Base-by-base conservation (phyloP, 2,329 filamentous ascomycete genomes). In the Metarhizium anisopliae region DNA sequence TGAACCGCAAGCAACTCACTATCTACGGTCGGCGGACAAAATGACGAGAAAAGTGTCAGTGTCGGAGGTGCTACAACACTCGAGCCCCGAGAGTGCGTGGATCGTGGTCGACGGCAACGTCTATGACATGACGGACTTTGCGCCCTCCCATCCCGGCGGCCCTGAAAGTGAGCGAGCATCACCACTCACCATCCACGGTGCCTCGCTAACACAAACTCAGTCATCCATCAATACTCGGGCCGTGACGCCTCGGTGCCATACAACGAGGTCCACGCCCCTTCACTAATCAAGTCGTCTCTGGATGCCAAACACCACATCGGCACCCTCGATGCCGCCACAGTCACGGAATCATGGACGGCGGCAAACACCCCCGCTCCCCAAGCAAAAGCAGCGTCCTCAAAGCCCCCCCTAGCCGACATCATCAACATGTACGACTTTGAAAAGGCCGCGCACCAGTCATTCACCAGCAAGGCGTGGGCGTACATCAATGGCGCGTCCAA, bases 61-160 rank as follows among this genome's bases (percentile, higher is more conserved):
- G 6, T 36, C 32, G 2, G 50, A 51, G 25, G 11, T 51, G 18
- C n/a, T 20, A 6, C 10, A 38, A 0, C 50, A 51, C 32, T 18
- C 16, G 13, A 38, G 14, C 5, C n/a, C 32, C 14, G 68, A 74
- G 14, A 76, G 83, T 62, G 74, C 79, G 62, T 89, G 85, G 86
- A 78, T 88, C 58, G 83, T 86, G 25, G 78, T 89, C n/a, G 79
- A 87, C 62, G 78, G 78, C 42, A 74, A 78, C 56, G 83, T 87
- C 45, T 88, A 84, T 72, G 83, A 89, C 66, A 70, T 66, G 25
- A 63, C 64, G 0, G 53, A 58, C 11, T 66, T 66, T 36, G 63
- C 63, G 1, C 58, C 60, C 1, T 47, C 59, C 1, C 64, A 66
- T 16, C 64, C 64, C 1, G 63, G 63, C 16, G 63, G 64, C 3